Percentiles rank a stretch among this genome's conserved stretches.
Conservation (phyloP, 2,329 filamentous ascomycete genomes). For the Epichloe sylvatica region DNA sequence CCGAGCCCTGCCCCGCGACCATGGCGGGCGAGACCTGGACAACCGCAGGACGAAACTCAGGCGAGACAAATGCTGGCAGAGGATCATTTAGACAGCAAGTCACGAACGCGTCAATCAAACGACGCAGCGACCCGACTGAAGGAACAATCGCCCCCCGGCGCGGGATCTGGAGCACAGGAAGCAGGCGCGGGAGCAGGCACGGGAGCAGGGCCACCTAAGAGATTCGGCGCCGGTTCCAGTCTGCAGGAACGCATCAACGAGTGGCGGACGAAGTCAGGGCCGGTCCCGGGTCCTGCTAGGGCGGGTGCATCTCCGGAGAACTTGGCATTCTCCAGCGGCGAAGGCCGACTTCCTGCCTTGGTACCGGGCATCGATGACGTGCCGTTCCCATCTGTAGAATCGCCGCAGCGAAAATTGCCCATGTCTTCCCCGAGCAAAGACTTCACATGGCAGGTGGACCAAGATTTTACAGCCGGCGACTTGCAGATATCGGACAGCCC, state of each 20-base stretch:
- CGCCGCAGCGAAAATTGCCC: not conserved
- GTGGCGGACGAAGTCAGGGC: slow-evolving; percentile 4
- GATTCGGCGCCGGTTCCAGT: not conserved
- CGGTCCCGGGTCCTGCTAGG: not conserved
- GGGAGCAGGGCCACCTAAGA: not conserved
- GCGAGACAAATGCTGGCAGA: slow-evolving; percentile 16
- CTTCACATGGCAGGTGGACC: slow-evolving; percentile 42
- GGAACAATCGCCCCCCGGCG: not conserved
- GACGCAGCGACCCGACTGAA: slow-evolving; percentile 10
- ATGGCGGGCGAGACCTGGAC: slow-evolving; percentile 23
- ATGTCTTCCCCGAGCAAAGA: slow-evolving; percentile 34
- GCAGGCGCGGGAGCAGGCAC: not conserved
- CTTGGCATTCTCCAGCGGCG: slow-evolving; percentile 14
- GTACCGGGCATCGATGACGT: slow-evolving; percentile 25
- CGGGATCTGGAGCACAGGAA: not conserved
- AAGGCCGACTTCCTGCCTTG: slow-evolving; percentile 22
- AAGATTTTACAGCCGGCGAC: slow-evolving; percentile 43
- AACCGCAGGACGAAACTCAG: slow-evolving; percentile 16
- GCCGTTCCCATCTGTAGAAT: slow-evolving; percentile 22
- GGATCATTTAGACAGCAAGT: slow-evolving; percentile 19
- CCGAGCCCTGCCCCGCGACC: slow-evolving; percentile 37
- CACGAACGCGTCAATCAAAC: not conserved
- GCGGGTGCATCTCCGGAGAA: not conserved
- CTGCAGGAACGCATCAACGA: slow-evolving; percentile 5
- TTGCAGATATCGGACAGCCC: slow-evolving; percentile 42